Evolutionary conservation across 2,329 filamentous ascomycete species (phyloP).

Genomic region (Paecilomyces variotii): DNA sequence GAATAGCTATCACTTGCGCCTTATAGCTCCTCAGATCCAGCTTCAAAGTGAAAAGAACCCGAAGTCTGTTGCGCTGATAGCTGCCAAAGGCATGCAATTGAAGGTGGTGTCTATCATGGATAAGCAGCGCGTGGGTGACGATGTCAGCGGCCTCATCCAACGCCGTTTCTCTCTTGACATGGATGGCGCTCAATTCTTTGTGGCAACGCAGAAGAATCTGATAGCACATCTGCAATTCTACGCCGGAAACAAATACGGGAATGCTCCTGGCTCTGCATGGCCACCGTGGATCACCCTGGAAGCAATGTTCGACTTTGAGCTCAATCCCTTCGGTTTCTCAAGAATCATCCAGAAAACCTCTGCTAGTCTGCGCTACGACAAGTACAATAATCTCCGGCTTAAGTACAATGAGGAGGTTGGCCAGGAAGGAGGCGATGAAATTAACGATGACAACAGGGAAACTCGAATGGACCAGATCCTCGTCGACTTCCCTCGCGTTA

Average conservation of each 20-base stretch:
- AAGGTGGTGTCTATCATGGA: conserved; percentile 98
- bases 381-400: conserved; percentile 92
- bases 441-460: conserved; percentile 46
- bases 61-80: conserved; percentile 92
- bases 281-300: conserved; percentile 98
- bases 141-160: conserved; percentile 90
- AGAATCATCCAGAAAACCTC: conserved; percentile 95
- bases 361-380: conserved; percentile 88
- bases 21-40: conserved; percentile 97
- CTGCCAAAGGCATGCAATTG: conserved; percentile 94
- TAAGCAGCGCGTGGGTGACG: conserved; percentile 82
- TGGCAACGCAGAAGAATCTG: conserved; percentile 88
- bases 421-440: conserved; percentile 46
- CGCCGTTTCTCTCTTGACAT: conserved; percentile 89
- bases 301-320: conserved; percentile 93
- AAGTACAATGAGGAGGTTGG: conserved; percentile 96
- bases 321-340: conserved; percentile 95
- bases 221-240: conserved; percentile 85
- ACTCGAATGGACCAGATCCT: conserved; percentile 90
- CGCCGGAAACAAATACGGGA: conserved; percentile 86
- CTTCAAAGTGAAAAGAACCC: conserved; percentile 97
- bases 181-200: conserved; percentile 97
- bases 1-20: conserved; percentile 86
- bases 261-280: conserved; percentile 78
- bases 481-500: conserved; percentile 90